These are phyloP conservation scores for Paraleonurus japonicus DNA, from an alignment of 257 asterid species.

Conservation along the genomic window DNA sequence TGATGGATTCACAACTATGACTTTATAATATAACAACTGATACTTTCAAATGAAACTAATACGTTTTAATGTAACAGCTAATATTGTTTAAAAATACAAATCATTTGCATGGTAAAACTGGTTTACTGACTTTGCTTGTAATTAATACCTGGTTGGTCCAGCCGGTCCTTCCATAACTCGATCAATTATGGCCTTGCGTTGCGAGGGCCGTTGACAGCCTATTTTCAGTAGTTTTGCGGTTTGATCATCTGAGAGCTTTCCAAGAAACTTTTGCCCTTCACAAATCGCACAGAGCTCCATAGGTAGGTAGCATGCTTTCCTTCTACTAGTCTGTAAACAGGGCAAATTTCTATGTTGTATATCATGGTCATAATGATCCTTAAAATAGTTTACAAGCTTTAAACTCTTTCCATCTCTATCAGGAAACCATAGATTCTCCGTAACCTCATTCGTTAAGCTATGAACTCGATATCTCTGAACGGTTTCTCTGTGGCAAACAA, in stretches of 20 bases:
- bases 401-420: slow-evolving; percentile 72
- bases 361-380: slow-evolving; percentile 82
- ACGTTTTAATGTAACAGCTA: too few species aligned
- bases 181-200: slow-evolving; percentile 65
- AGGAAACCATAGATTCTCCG: slow-evolving; percentile 66
- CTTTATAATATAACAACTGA: too few species aligned
- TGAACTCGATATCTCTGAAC: slow-evolving; percentile 74
- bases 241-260: slow-evolving; percentile 93
- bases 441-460: slow-evolving; percentile 64
- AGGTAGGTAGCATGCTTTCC: slow-evolving; percentile 87
- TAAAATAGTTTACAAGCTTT: slow-evolving; percentile 62
- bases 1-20: too few species aligned
- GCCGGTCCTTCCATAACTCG: slow-evolving; percentile 74
- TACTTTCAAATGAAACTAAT: too few species aligned
- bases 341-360: slow-evolving; percentile 70
- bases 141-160: slow-evolving; percentile 87
- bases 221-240: slow-evolving; percentile 78
- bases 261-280: slow-evolving; percentile 97
- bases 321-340: slow-evolving; percentile 83
- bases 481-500: slow-evolving; percentile 85
- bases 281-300: slow-evolving; percentile 96
- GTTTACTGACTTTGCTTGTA: too few species aligned
- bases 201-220: slow-evolving; percentile 84
- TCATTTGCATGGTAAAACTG: too few species aligned
- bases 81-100: too few species aligned